Base-by-base conservation (phyloP, 805 yeast genomes). In the Wickerhamiella occidentalis region DNA sequence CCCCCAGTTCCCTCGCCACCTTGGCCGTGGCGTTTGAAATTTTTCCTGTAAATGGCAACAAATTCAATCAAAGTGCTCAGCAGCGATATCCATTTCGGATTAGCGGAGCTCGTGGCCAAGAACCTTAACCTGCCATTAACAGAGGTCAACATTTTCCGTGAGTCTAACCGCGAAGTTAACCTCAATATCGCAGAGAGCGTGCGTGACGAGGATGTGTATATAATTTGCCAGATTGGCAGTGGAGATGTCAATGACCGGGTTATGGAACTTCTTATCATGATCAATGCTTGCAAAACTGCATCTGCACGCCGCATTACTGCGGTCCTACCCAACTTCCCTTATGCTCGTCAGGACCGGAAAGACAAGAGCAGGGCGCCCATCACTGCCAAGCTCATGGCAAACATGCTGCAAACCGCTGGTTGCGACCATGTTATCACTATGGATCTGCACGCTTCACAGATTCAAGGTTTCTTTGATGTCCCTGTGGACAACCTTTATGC, bases 381-480 rank as follows among this genome's bases (percentile, higher is more conserved):
- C 53, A 86, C 96, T 7, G 97, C 97, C 47, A 88, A 90, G 64
- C 72, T 90, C 53, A 78, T 90, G 68, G 97, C 97, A 6, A 85
- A 90, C 62, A 71, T 90, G 74, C 71, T 90, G 46, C 85, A 86
- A 50, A 85, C 95, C 1, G 92, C 96, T 2, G 97, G 98, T 6
- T 88, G 96, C 67, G 77, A 85, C 63, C 96, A 92, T 67, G 90
- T 90, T 35, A 87, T 90, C 55, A 92, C 97, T 19, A 82, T 90
- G 94, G 98, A 90, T 65, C 71, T 90, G 56, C 98, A 90, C 63
- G 97, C 97, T 7, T 84, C 96, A 9, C 98, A 90, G 66, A 92
- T 92, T 59, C 97, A 92, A 70, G 98, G 98, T 1, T 90, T 90
- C 63, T 90, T 90, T 71, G 79, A 79, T 55, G 86, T 86, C 30